Conservation (phyloP, 176 grass and related monocot species). For the Eragrostis nindensis region DNA sequence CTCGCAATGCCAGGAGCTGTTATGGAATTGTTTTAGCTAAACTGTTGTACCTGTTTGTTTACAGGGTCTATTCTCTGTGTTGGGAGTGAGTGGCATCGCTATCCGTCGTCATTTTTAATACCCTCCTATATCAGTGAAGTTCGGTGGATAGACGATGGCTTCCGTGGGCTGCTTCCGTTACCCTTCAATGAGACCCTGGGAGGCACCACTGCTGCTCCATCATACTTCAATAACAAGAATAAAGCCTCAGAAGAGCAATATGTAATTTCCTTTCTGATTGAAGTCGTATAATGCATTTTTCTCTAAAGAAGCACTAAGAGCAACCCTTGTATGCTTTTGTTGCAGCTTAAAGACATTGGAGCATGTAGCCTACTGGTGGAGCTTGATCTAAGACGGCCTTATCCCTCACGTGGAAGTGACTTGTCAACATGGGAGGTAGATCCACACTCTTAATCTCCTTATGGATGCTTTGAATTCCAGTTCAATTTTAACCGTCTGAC, state of each 20-base stretch:
- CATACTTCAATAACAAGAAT: conserved; percentile 90
- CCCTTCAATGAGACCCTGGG: conserved; percentile 95
- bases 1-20: background rate
- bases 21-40: conserved; percentile 11
- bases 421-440: conserved; percentile 91
- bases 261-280: conserved; percentile 50
- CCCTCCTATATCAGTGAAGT: conserved; percentile 89
- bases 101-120: conserved; percentile 92
- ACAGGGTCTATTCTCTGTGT: conserved; percentile 79
- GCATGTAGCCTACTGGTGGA: conserved; percentile 83
- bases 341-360: conserved; percentile 72
- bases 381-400: conserved; percentile 79
- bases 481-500: conserved; percentile 19
- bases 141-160: conserved; percentile 94
- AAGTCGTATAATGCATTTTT: background rate
- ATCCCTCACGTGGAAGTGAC: conserved; percentile 80
- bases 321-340: background rate
- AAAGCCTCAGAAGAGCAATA: conserved; percentile 86
- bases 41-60: conserved; percentile 25
- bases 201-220: conserved; percentile 80
- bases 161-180: conserved; percentile 87
- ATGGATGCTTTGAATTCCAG: background rate
- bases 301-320: conserved; percentile 1
- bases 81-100: conserved; percentile 97
- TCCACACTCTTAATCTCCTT: background rate